Evolutionary conservation across 1,139 yeast species (phyloP), one percentile per base, ranked within the genome.

Genomic region (Suhomyces kunorum): DNA sequence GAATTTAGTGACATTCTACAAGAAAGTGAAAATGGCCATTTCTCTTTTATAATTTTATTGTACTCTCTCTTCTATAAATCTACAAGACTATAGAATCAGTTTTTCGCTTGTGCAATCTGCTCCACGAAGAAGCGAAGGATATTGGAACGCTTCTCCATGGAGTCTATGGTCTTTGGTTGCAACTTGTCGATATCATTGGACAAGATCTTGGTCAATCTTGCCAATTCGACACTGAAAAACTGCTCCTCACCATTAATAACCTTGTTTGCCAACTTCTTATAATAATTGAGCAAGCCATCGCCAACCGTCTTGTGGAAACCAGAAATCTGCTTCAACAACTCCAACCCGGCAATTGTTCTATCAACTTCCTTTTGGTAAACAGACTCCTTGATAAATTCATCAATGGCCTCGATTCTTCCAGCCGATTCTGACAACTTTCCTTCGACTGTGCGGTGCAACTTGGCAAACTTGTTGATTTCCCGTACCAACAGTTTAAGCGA

Each of bases 361-460:
- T 42, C 45, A 12, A 42, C 38, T 2, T 41, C 42, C n/a, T 38
- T 36, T 15, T 42, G 45, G 27, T 34, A 47, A 39, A 66, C 38
- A 38, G 61, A 28, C n/a, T 50, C 44, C 23, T 53, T 49, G 26
- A 76, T 54, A 30, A 66, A 43, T 2, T 51, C 49, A 42, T 79
- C 80, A 24, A 80, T 44, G 4, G 62, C 66, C 2, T 55, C 51
- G 24, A 81, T 61, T 37, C 77, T 64, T 15, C 95, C 95, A 8
- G 87, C 89, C 8, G 51, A 49, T 1, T 55, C 56, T 35, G 59
- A 57, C 34, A 86, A 65, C 2, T 63, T 55, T 5, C 95, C 95
- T 29, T 54, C 51, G 1, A 53, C 42, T 23, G 66, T 64, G 51
- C 96, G 73, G 47, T 64, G 63, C n/a, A 80, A 68, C 0, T 78